phyloP scores from a whole-genome alignment of 2,329 filamentous ascomycete species.

The Pyricularia pennisetigena region DNA sequence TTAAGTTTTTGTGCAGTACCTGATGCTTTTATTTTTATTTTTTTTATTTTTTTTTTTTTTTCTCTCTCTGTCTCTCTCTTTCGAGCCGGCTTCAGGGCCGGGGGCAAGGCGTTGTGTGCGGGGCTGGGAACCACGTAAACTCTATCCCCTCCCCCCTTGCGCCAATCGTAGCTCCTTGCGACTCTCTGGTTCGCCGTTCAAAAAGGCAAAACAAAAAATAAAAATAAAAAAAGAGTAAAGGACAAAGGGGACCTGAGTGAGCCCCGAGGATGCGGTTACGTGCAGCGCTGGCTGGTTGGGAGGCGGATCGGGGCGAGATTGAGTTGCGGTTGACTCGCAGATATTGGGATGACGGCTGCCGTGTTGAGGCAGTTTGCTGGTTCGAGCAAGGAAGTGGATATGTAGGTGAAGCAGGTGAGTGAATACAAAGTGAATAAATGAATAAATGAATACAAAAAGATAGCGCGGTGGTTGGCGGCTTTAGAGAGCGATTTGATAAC shows the following conservation, averaged over 20 bases:
- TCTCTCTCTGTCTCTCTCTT: neutral
- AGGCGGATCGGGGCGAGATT: neutral
- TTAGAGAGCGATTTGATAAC: neutral
- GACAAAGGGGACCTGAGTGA: neutral
- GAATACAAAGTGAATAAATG: too few relatives aligned
- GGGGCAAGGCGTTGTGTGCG: neutral
- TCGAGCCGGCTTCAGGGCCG: neutral
- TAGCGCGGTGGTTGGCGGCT: neutral
- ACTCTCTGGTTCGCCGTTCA: neutral
- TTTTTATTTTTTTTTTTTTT: neutral
- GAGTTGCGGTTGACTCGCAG: conserved; percentile 1
- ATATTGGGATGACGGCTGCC: neutral
- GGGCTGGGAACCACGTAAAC: neutral
- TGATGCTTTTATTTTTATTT: conserved; percentile 13
- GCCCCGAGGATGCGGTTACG: neutral
- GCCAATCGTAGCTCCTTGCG: neutral
- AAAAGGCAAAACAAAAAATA: neutral
- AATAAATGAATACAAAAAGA: neutral
- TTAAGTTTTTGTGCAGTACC: too few relatives aligned
- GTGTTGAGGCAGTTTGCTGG: neutral
- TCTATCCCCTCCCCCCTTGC: neutral
- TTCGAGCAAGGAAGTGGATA: neutral
- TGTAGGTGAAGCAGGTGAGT: neutral
- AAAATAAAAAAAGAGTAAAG: neutral
- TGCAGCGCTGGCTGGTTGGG: neutral